Base-by-base conservation (phyloP, 805 yeast genomes). In the Phaffomyces thermotolerans region DNA sequence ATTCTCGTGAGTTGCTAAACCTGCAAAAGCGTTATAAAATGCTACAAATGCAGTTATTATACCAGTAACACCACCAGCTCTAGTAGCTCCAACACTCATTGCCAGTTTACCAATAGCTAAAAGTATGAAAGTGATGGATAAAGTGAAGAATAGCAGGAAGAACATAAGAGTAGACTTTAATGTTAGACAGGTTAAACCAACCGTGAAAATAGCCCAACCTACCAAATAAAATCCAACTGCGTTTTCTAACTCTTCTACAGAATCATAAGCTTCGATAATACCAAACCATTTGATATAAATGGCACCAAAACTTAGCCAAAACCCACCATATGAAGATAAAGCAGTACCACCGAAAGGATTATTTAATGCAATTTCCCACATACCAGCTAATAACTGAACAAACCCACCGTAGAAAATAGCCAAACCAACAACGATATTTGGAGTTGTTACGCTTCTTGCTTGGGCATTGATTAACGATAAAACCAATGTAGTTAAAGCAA, bases 11-110 rank as follows among this genome's bases (percentile, higher is more conserved):
- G 73, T 83, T 27, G 86, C 78, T 30, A 77, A 59, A 71, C 87
- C 88, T 3, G 85, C 84, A 51, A 69, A 79, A 6, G 87, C 86
- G 57, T 80, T 79, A 56, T 79, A 81, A 81, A 82, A 81, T 1
- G 83, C 84, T 40, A 78, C 59, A 47, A 79, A 67, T 0, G 85
- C 73, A 27, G 80, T 75, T 7, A 81, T 65, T 17, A 81, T 67
- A 38, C 86, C 88, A n/a, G 76, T 40, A 15, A 77, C 71, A 52
- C 89, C 89, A 37, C 80, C 87, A 8, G 82, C 85, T 44, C 57
- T 66, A 2, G 64, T 62, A 42, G 68, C 62, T 22, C 51, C 53
- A 2, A 50, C 46, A 23, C 63, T 62, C 14, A 62, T 64, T 6
- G 72, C 71, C 40, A 78, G 65, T 41, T 72, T 63, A 7, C 73